Evolutionary conservation across 2,329 filamentous ascomycete genomes (phyloP), one percentile per base, ranked within the genome.

Genomic region (Chrysoporthe austroafricana): DNA sequence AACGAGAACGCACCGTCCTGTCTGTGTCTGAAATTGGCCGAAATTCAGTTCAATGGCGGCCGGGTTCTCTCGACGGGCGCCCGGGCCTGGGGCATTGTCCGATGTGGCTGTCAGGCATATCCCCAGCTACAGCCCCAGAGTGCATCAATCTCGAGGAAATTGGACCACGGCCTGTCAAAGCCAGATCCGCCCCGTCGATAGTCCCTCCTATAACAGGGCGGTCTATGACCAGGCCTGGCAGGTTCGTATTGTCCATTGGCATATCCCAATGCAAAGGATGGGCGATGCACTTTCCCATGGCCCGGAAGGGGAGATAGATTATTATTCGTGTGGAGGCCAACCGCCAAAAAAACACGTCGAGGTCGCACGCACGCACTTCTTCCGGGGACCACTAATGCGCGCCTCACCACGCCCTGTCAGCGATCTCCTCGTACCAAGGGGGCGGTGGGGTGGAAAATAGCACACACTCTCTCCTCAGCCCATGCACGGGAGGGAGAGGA

Each of bases 101-200:
- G 64, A 63, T 26, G 46, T n/a, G 16, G n/a, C 32, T 11, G 32
- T 60, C 66, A 64, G 56, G 68, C 68, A 70, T 70, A 43, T 68
- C 66, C 68, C 68, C 43, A 61, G 68, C 56, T 58, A 64, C 42
- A 46, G 46, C 11, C 11, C 26, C 32, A 21, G 50, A 26, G 50
- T 69, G 62, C 57, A 69, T 64, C 62, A 62, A 69, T 67, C 61
- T 67, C 57, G 18, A 57, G n/a, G 48, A 64, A 42, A 67, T 69
- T 59, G 52, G 66, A 62, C 44, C 44, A 63, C 58, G 57, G 52
- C 61, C 44, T 57, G 48, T 61, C 64, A 56, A 36, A 36, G 48
- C 50, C 46, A 54, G 11, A 34, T 14, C 32, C 34, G n/a, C 21
- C 39, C 34, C 7, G 44, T 26, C 39, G n/a, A 56, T 43, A 21